Percentiles rank a stretch among this genome's conserved stretches.
phyloP scores from a whole-genome alignment of 2,329 filamentous ascomycete genomes.

The Colletotrichum sp. region DNA sequence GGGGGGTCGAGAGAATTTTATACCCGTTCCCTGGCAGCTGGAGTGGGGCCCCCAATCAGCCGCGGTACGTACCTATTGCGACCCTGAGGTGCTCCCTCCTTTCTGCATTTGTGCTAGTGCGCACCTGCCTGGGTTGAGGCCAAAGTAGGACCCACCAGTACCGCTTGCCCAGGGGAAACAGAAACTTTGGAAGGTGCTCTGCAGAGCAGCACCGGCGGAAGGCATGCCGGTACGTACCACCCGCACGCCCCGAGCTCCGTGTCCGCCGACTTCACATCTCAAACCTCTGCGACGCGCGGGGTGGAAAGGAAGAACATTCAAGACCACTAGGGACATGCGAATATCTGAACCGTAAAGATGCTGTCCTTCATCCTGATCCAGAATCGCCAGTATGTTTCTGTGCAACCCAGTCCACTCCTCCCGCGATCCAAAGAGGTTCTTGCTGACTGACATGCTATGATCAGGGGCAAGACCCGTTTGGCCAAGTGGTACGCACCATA shows the following conservation, averaged over 20 bases:
- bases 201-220: background rate
- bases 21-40: background rate
- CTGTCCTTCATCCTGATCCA: constrained; percentile 86
- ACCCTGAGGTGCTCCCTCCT: background rate
- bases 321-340: background rate
- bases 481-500: constrained; percentile 99
- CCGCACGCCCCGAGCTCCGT: constrained; percentile 11
- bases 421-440: background rate
- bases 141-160: background rate
- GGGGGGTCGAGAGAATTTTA: constrained; percentile 8
- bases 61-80: background rate
- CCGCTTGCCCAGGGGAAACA: background rate
- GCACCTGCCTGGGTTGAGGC: background rate
- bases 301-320: background rate
- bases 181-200: background rate
- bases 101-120: background rate
- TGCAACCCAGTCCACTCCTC: background rate
- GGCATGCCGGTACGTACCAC: constrained; percentile 4
- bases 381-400: constrained; percentile 71
- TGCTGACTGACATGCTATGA: background rate
- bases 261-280: constrained; percentile 11
- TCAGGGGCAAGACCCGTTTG: constrained; percentile 94
- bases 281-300: constrained; percentile 6
- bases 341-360: constrained; percentile 39
- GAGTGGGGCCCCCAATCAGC: background rate